Percentiles rank a stretch among this genome's conserved stretches.
Evolutionary conservation across 2,329 filamentous ascomycete species (phyloP).

Genomic region (Neofusicoccum kwambonambiense): DNA sequence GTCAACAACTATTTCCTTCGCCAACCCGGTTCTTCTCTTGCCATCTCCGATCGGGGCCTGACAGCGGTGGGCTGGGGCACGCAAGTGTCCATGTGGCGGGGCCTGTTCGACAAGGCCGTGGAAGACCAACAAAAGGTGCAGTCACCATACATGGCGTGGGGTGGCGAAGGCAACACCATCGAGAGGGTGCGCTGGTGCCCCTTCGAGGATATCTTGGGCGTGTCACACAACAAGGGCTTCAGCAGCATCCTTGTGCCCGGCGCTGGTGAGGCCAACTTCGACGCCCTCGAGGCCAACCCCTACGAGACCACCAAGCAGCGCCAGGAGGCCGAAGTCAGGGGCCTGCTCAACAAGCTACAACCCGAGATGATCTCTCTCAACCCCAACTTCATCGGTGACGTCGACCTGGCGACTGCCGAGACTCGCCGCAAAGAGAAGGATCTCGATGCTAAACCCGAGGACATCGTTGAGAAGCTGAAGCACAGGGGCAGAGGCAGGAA

Average conservation of each 20-base stretch:
- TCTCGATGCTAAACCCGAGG: conserved; percentile 67
- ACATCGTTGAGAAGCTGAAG: conserved; percentile 59
- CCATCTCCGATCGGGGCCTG: conserved; percentile 85
- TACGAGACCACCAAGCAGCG: conserved; percentile 92
- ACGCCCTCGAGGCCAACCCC: conserved; percentile 85
- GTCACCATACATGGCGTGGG: conserved; percentile 91
- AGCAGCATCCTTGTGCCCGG: conserved; percentile 87
- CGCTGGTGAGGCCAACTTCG: conserved; percentile 95
- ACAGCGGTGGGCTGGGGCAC: conserved; percentile 92
- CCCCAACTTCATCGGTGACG: conserved; percentile 84
- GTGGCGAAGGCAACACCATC: conserved; percentile 76
- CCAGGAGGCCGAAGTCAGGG: conserved; percentile 87
- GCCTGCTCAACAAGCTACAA: conserved; percentile 87
- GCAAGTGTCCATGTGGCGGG: conserved; percentile 85
- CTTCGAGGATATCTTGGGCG: conserved; percentile 87
- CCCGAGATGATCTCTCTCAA: conserved; percentile 97
- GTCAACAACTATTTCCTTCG: conserved; percentile 85
- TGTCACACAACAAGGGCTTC: conserved; percentile 83
- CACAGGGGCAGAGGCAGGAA: conserved; percentile 89
- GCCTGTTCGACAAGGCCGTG: conserved; percentile 73
- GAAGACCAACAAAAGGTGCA: conserved; percentile 67
- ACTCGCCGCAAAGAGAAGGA: conserved; percentile 76
- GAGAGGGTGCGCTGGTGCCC: conserved; percentile 90
- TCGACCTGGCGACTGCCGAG: conserved; percentile 78
- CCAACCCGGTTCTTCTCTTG: conserved; percentile 76